Conservation (phyloP, 495 filamentous ascomycete species). For the Alectoria sarmentosa region DNA sequence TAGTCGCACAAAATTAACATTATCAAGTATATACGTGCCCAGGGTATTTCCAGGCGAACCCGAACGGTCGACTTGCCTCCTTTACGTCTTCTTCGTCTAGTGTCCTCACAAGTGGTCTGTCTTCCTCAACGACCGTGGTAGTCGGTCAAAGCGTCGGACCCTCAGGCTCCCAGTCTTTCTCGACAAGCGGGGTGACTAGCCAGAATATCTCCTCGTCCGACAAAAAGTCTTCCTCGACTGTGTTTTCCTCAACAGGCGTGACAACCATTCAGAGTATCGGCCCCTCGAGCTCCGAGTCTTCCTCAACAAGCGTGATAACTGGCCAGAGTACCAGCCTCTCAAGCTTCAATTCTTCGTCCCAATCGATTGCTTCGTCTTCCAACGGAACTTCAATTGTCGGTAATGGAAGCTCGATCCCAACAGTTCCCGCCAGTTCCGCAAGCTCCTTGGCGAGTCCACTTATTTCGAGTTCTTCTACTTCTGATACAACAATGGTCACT, state of each 20-base stretch:
- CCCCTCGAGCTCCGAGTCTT: neutral
- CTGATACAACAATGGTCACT: neutral
- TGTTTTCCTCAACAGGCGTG: too few species aligned
- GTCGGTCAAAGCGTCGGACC: neutral
- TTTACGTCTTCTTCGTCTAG: neutral
- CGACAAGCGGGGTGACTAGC: neutral
- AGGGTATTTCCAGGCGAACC: neutral
- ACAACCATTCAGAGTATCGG: neutral
- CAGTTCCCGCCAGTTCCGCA: neutral
- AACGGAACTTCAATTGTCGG: neutral
- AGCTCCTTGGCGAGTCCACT: too few species aligned
- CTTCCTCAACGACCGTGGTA: neutral
- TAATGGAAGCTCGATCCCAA: neutral
- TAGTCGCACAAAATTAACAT: neutral
- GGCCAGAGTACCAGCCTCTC: neutral
- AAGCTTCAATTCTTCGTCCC: neutral
- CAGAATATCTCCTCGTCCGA: neutral
- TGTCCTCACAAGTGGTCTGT: neutral
- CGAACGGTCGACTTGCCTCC: neutral
- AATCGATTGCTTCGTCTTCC: neutral
- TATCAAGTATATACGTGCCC: neutral
- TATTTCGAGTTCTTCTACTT: neutral
- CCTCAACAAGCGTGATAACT: neutral
- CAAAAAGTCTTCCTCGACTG: too few species aligned
- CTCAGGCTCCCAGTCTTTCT: neutral